Conservation (phyloP, 805 yeast genomes). For the Candida ipomoeae region DNA sequence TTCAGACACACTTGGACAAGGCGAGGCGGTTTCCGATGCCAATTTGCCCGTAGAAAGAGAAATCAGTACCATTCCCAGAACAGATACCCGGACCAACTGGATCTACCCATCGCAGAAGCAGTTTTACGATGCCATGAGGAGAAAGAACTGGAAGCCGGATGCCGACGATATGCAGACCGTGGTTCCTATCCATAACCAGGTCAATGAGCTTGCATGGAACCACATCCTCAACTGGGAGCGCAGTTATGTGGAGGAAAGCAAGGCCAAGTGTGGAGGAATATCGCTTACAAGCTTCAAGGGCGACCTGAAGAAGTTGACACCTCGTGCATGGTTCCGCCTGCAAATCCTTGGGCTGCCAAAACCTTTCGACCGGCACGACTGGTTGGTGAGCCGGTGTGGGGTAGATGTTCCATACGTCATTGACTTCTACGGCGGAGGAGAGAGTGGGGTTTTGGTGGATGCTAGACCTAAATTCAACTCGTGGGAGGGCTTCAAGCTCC, state of each 20-base stretch:
- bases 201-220: conserved; percentile 89
- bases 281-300: conserved; percentile 85
- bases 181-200: conserved; percentile 91
- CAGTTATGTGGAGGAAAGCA: conserved; percentile 45
- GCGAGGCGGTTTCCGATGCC: conserved; percentile 23
- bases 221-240: conserved; percentile 82
- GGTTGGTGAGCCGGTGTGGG: conserved; percentile 88
- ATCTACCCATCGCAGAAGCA: conserved; percentile 93
- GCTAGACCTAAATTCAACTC: conserved; percentile 88
- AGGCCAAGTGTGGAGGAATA: conserved; percentile 70
- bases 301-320: conserved; percentile 79
- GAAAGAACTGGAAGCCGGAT: conserved; percentile 84
- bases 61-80: conserved; percentile 77
- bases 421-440: conserved; percentile 61
- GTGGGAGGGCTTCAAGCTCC: conserved; percentile 72
- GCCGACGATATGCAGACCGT: conserved; percentile 82
- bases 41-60: conserved; percentile 69
- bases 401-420: conserved; percentile 81
- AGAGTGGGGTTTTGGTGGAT: conserved; percentile 67
- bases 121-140: conserved; percentile 88
- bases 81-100: conserved; percentile 67
- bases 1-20: conserved; percentile 38
- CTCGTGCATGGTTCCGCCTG: conserved; percentile 70
- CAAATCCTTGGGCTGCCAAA: conserved; percentile 62
- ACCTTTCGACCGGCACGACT: conserved; percentile 96